These are phyloP conservation scores for Boletellus deceptivus DNA, from an alignment of 1,284 basidiomycete species.

Conservation along the genomic window DNA sequence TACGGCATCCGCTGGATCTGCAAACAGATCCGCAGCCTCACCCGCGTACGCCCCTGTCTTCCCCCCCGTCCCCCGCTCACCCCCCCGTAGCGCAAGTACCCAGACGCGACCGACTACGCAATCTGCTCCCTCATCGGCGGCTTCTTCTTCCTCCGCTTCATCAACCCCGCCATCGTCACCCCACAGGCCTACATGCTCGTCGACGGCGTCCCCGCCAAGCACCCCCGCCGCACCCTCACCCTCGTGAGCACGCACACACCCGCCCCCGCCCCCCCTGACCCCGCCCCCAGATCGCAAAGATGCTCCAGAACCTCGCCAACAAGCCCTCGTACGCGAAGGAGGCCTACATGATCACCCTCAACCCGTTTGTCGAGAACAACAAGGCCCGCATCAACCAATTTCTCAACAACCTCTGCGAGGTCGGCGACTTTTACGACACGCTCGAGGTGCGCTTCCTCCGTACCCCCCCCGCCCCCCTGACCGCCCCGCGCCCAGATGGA, in stretches of 20 bases:
- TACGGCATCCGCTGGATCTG: conserved; percentile 99
- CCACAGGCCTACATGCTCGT: conserved; percentile 99
- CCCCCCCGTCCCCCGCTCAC: conserved; percentile 6
- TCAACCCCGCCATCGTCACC: conserved; percentile 99
- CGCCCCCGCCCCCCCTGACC: not conserved
- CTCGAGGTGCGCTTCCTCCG: conserved; percentile 69
- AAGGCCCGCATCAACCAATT: conserved; percentile 97
- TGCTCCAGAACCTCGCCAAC: conserved; percentile 99
- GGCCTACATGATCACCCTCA: conserved; percentile 96
- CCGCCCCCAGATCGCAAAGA: conserved; percentile 86
- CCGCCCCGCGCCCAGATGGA: conserved; percentile 73
- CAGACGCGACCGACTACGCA: conserved; percentile 95
- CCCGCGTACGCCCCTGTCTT: conserved; percentile 60
- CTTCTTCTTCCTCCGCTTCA: conserved; percentile 99
- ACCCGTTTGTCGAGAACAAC: conserved; percentile 98
- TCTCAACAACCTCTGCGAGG: conserved; percentile 94
- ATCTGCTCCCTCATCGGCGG: conserved; percentile 98
- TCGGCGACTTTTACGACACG: conserved; percentile 99
- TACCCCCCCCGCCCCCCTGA: not conserved
- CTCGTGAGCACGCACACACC: conserved; percentile 51
- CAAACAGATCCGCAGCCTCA: conserved; percentile 96
- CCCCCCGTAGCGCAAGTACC: conserved; percentile 86
- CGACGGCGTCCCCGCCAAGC: conserved; percentile 95
- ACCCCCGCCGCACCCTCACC: conserved; percentile 93
- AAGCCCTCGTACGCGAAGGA: conserved; percentile 98